Percentiles rank a stretch among this genome's conserved stretches.
These are phyloP conservation scores for Darksidea phi DNA, from an alignment of 495 filamentous ascomycete genomes.

Conservation along the genomic window DNA sequence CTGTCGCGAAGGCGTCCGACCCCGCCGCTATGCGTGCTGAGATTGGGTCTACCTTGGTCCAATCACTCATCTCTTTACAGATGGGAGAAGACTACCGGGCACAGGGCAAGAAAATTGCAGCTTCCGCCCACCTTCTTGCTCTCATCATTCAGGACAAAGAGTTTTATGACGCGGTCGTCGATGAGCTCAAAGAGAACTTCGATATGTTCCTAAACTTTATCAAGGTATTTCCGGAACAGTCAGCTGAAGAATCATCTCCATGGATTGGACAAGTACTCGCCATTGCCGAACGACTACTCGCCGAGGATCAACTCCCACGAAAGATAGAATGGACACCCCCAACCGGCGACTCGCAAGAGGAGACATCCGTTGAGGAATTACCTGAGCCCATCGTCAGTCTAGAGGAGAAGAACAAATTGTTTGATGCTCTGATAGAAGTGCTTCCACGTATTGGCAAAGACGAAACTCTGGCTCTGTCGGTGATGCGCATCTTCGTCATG, in stretches of 20 bases:
- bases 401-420: conserved; percentile 66
- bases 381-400: conserved; percentile 63
- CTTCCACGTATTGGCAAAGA: conserved; percentile 85
- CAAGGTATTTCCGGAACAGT: conserved; percentile 64
- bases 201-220: conserved; percentile 74
- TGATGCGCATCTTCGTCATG: conserved; percentile 83
- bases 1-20: conserved; percentile 66
- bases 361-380: conserved; percentile 55
- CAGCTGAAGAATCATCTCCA: conserved; percentile 71
- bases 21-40: conserved; percentile 65
- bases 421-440: conserved; percentile 74
- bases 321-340: conserved; percentile 71
- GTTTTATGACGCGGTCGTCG: conserved; percentile 76
- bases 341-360: conserved; percentile 35
- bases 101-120: conserved; percentile 79
- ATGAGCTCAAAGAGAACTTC: conserved; percentile 77
- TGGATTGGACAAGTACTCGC: conserved; percentile 92
- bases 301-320: conserved; percentile 77
- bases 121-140: conserved; percentile 89
- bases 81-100: conserved; percentile 69
- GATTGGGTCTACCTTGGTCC: conserved; percentile 77
- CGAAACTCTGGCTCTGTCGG: conserved; percentile 76
- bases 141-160: conserved; percentile 76
- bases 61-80: conserved; percentile 81
- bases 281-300: conserved; percentile 82